A percentile compares a stretch with the other conserved stretches of the same genome.
Evolutionary conservation across 2,329 filamentous ascomycete genomes (phyloP).

Genomic region (Stagonosporopsis cucurbitacearum): DNA sequence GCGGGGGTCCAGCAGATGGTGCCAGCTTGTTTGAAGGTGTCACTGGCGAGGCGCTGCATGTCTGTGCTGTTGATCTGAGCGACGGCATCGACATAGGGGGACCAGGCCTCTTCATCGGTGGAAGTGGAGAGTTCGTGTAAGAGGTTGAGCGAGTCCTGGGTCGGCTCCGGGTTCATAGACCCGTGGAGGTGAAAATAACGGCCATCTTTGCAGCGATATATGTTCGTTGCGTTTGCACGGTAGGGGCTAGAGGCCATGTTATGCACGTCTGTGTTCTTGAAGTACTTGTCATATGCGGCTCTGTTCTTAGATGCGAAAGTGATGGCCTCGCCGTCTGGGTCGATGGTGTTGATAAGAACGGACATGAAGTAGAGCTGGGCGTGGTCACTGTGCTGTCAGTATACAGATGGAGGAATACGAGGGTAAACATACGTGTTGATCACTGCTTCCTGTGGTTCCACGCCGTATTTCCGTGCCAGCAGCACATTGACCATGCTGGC

Average conservation of each 20-base stretch:
- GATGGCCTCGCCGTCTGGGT: conserved; percentile 40
- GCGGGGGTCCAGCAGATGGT: conserved; percentile 49
- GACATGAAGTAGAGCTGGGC: conserved; percentile 56
- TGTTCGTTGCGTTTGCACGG: conserved; percentile 51
- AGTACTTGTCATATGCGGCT: conserved; percentile 30
- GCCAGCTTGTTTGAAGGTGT: conserved; percentile 51
- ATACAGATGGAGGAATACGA: no score
- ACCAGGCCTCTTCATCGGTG: conserved; percentile 40
- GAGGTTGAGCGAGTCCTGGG: conserved; percentile 46
- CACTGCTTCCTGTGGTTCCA: conserved; percentile 49
- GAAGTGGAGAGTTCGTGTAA: conserved; percentile 41
- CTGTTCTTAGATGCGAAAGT: conserved; percentile 17
- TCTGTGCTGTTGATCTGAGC: conserved; percentile 42
- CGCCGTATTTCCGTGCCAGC: conserved; percentile 55
- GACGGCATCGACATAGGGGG: conserved; percentile 45
- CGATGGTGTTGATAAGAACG: conserved; percentile 43
- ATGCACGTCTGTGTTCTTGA: conserved; percentile 39
- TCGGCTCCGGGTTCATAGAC: conserved; percentile 55
- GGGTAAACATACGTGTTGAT: conserved; percentile 54
- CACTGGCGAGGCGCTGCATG: conserved; percentile 47
- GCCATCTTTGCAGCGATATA: conserved; percentile 56
- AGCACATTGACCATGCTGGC: conserved; percentile 56
- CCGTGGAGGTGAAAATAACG: conserved; percentile 58
- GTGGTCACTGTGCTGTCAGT: conserved; percentile 45
- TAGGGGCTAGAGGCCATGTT: conserved; percentile 28